Evolutionary conservation across 257 asterid genomes (phyloP), one percentile per base, ranked within the genome.

Genomic region (Marsdenia floribunda): DNA sequence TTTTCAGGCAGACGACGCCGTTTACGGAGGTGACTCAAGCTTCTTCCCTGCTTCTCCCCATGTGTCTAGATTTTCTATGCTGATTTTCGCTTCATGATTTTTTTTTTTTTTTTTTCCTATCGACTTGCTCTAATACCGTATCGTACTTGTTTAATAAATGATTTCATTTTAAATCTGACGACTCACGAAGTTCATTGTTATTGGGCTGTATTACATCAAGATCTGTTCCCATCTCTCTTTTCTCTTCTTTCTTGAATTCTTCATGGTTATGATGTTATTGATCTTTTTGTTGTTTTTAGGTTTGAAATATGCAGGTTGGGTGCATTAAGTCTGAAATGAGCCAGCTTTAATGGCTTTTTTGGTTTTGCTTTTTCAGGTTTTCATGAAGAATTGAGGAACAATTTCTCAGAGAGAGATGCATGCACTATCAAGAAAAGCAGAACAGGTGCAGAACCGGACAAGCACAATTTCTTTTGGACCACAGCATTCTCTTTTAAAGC

Each of bases 351-450:
- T 72, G 73, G 70, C 82, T 85, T 85, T 76, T 49, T 67, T 44
- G 49, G 54, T 81, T 77, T 73, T 85, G 82, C 89, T 80, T 89
- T 90, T 85, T 82, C 96, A 95, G 99, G 91, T 87, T 90, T 83
- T 87, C 96, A 90, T 90, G 96, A 90, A 88, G 94, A 86, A 86
- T 91, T 96, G 94, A 90, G 90, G 88, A 90, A 76, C 94, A 88
- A 83, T 82, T 86, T 82, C 79, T 79, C 87, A 72, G 93, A 90
- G 93, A 88, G 83, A 77, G 89, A 89, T 87, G 85, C 90, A 80
- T 86, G 92, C 96, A 87, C 92, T 80, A 81, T 83, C 83, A 92
- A 89, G 94, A 95, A 95, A 90, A 91, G 96, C 86, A 89, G 83
- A 85, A 75, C 96, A 89, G 98, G 98, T 91, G 80, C 84, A 79